phyloP scores from a whole-genome alignment of 371 early-diverging fungal species.

The Actinomucor elegans region DNA sequence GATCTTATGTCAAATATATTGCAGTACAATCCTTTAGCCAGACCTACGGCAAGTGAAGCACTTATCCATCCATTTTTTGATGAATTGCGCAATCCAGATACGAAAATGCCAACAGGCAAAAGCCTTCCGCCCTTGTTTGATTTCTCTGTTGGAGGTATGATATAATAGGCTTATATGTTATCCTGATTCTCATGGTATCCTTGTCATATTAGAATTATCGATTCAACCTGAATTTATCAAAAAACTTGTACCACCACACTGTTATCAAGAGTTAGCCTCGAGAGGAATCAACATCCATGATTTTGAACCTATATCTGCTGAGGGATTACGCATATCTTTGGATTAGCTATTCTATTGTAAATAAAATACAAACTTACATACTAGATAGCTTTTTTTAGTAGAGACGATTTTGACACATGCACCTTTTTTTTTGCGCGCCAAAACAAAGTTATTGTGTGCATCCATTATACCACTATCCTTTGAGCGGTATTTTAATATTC shows the following conservation, averaged over 20 bases:
- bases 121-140: slow-evolving; percentile 91
- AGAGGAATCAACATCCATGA: slow-evolving; percentile 39
- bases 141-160: slow-evolving; percentile 79
- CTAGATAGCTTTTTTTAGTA: too few species aligned
- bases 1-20: slow-evolving; percentile 88
- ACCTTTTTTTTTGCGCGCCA: too few species aligned
- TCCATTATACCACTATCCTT: too few species aligned
- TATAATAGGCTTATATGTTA: too few species aligned
- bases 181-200: background rate
- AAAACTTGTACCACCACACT: slow-evolving; percentile 64
- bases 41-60: slow-evolving; percentile 94
- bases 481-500: too few species aligned
- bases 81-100: slow-evolving; percentile 87
- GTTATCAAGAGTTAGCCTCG: slow-evolving; percentile 50
- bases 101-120: slow-evolving; percentile 77
- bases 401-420: too few species aligned
- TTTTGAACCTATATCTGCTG: slow-evolving; percentile 37
- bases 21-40: slow-evolving; percentile 91
- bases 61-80: slow-evolving; percentile 97
- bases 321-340: slow-evolving; percentile 18
- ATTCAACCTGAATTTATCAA: slow-evolving; percentile 56
- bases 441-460: too few species aligned
- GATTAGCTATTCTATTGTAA: slow-evolving; percentile 10
- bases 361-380: too few species aligned
- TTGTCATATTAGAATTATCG: slow-evolving; percentile 37